phyloP scores from a whole-genome alignment of 78 protist genomes.

The Dictyostelium citrinum region DNA sequence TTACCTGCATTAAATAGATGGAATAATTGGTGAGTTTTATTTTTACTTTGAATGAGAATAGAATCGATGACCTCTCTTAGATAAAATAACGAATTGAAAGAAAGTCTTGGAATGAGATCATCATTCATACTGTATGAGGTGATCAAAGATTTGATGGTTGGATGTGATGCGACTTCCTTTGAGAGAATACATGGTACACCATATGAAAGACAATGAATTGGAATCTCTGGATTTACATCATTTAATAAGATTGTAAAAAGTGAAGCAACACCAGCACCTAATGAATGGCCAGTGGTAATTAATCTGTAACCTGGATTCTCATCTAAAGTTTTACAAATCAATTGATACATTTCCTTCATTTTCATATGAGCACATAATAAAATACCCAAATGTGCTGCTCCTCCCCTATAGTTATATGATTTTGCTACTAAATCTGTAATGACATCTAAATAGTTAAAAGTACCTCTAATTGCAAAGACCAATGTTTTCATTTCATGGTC shows the following conservation, averaged over 20 bases:
- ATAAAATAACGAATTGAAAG: slow-evolving; percentile 45
- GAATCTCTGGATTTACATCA: slow-evolving; percentile 52
- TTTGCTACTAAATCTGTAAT: slow-evolving; percentile 71
- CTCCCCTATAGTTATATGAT: slow-evolving; percentile 11
- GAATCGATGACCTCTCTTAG: slow-evolving; percentile 49
- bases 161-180: slow-evolving; percentile 18
- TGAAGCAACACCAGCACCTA: slow-evolving; percentile 78
- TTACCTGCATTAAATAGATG: slow-evolving; percentile 50
- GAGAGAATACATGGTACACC: slow-evolving; percentile 69
- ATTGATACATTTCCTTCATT: slow-evolving; percentile 2
- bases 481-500: slow-evolving; percentile 61
- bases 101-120: slow-evolving; percentile 66
- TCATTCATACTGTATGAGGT: slow-evolving; percentile 64
- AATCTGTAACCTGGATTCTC: slow-evolving; percentile 25
- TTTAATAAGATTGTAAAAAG: slow-evolving; percentile 66
- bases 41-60: slow-evolving; percentile 31
- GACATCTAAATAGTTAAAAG: slow-evolving; percentile 70
- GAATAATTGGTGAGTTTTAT: slow-evolving; percentile 31
- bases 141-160: slow-evolving; percentile 1
- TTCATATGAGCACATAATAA: slow-evolving; percentile 60
- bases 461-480: slow-evolving; percentile 70
- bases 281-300: slow-evolving; percentile 59
- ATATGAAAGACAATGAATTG: slow-evolving; percentile 67
- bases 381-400: slow-evolving; percentile 65
- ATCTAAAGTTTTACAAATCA: neutral